phyloP scores from a whole-genome alignment of 2,329 filamentous ascomycete species.

The Aspergillus tubingensis region DNA sequence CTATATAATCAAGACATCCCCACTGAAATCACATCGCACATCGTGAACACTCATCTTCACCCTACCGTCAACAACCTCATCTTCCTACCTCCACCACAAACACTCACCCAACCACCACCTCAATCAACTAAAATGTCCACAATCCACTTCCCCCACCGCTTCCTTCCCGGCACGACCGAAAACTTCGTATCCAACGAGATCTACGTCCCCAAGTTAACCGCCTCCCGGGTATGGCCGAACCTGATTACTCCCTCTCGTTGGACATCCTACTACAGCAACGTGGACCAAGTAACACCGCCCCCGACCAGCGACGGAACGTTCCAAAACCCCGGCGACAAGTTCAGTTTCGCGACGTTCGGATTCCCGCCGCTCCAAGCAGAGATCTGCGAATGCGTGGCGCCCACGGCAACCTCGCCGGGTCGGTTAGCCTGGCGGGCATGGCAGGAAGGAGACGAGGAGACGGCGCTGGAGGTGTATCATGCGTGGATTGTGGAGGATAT shows the following conservation, averaged over 20 bases:
- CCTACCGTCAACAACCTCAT: too few relatives aligned
- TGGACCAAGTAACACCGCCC: conserved; percentile 8
- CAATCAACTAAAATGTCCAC: background rate
- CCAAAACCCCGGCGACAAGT: conserved; percentile 1
- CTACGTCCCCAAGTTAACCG: conserved; percentile 1
- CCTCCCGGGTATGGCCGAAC: conserved; percentile 1
- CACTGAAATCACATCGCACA: too few relatives aligned
- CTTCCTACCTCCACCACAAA: too few relatives aligned
- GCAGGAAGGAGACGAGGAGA: conserved; percentile 11
- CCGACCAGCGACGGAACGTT: background rate
- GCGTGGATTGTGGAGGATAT: conserved; percentile 11
- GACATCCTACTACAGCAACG: conserved; percentile 11
- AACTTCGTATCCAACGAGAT: conserved; percentile 14
- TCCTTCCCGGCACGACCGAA: conserved; percentile 10
- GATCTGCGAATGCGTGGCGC: background rate
- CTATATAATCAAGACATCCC: too few relatives aligned
- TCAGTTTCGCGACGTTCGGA: conserved; percentile 9
- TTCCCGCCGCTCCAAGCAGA: conserved; percentile 8
- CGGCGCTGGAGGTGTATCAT: conserved; percentile 9
- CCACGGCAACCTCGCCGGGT: background rate
- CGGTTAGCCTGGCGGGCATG: conserved; percentile 8
- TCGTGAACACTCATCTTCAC: too few relatives aligned
- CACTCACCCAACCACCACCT: too few relatives aligned
- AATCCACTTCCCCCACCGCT: conserved; percentile 7
- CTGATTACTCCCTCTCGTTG: background rate